Conservation (phyloP, 805 yeast genomes). For the Candida pseudofarinosa region DNA sequence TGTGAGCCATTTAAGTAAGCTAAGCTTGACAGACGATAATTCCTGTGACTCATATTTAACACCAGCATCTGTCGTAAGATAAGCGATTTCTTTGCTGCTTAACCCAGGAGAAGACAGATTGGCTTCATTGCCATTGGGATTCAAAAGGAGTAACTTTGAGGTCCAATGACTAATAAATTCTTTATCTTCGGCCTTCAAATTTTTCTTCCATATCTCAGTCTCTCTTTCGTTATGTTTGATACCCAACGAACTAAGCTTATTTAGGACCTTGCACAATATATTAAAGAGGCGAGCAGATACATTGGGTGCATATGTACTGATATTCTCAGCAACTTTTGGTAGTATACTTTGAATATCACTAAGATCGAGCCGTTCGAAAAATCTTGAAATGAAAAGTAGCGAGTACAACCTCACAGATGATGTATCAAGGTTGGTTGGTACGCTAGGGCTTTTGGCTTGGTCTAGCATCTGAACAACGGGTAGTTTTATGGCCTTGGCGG, state of each 20-base stretch:
- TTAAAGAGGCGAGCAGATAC: slow-evolving; percentile 59
- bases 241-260: background rate
- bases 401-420: slow-evolving; percentile 57
- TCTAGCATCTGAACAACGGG: slow-evolving; percentile 61
- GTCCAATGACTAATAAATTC: slow-evolving; percentile 44
- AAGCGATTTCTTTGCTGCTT: slow-evolving; percentile 49
- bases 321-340: slow-evolving; percentile 45
- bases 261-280: slow-evolving; percentile 45
- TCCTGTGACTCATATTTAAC: slow-evolving; percentile 49
- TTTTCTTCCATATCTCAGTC: background rate
- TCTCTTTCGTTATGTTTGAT: background rate
- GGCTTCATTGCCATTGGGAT: slow-evolving; percentile 32
- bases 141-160: slow-evolving; percentile 54
- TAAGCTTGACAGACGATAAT: slow-evolving; percentile 28
- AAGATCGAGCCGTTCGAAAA: slow-evolving; percentile 49
- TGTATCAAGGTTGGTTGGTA: slow-evolving; percentile 40
- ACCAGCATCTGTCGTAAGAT: slow-evolving; percentile 69
- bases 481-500: slow-evolving; percentile 49
- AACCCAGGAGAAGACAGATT: slow-evolving; percentile 58
- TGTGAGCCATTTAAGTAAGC: slow-evolving; percentile 35
- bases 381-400: slow-evolving; percentile 63
- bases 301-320: slow-evolving; percentile 31
- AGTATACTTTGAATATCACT: slow-evolving; percentile 38
- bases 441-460: slow-evolving; percentile 59
- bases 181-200: slow-evolving; percentile 31